Evolutionary conservation across 2,329 filamentous ascomycete species (phyloP), one percentile per base, ranked within the genome.

Genomic region (Trichoderma cornu-damae): DNA sequence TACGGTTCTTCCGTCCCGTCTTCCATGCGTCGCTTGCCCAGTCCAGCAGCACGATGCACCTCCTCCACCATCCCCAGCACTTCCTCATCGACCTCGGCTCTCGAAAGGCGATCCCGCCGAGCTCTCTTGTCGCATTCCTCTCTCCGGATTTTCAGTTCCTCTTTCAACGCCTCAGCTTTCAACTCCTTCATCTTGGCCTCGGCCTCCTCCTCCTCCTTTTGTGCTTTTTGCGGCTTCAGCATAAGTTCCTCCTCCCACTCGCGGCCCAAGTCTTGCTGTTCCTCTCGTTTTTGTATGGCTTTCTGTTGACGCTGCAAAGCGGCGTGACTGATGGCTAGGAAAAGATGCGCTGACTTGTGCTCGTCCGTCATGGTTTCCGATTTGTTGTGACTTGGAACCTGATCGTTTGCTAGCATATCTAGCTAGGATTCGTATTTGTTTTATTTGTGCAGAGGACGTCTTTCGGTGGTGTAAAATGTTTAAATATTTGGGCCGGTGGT

Each of bases 1-100:
- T 57, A 26, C 12, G 38, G n/a, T 20, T 60, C 58, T 22, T 20
- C 43, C 54, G 18, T 42, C 8, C 40, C 47, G 20, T 47, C 37
- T 6, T 46, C 47, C 44, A 44, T 47, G 22, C 30, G 20, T 0
- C 42, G 37, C 28, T 47, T 51, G 6, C 20, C 34, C 46, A 57
- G 16, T 2, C 58, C 58, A 4, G 20, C 1, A 3, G 9, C 30
- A 1, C 16, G 12, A 24, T 42, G 11, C 1, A 58, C 53, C n/a
- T 22, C 22, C 3, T 60, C 42, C 24, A 57, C 54, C 42, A 57
- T 18, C 7, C 37, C 24, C 35, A 22, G 22, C 3, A 52, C 14
- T 38, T 48, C 35, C 5, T 56, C 49, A 4, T 58, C 51, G 4
- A 57, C 56, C 12, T 58, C 32, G 0, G 32, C 50, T 16, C 48